phyloP scores from a whole-genome alignment of 768 basidiomycete species.

The Boletus patriciae region DNA sequence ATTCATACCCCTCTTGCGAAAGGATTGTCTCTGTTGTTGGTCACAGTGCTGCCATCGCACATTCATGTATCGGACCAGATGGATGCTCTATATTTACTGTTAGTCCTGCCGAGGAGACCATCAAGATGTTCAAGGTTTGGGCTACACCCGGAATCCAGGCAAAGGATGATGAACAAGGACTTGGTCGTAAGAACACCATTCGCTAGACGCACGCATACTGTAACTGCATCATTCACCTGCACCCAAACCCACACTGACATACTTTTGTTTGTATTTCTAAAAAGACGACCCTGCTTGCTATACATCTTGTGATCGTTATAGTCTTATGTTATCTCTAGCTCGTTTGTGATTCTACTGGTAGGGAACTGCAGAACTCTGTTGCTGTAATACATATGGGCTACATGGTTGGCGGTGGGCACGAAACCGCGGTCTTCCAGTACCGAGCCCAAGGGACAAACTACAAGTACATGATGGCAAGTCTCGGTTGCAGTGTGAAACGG shows the following conservation, averaged over 20 bases:
- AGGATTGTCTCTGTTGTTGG: conserved; percentile 55
- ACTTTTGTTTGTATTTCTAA: conserved; percentile 6
- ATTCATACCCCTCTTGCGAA: conserved; percentile 53
- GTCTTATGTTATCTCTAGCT: conserved; percentile 7
- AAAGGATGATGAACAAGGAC: conserved; percentile 22
- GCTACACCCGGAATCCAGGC: conserved; percentile 20
- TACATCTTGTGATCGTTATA: conserved; percentile 12
- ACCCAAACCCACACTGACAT: conserved; percentile 7
- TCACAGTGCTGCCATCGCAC: conserved; percentile 54
- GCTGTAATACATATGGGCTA: background rate
- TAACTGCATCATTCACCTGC: conserved; percentile 6
- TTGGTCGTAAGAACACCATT: conserved; percentile 26
- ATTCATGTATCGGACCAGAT: conserved; percentile 63
- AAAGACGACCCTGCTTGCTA: conserved; percentile 1
- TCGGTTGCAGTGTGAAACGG: background rate
- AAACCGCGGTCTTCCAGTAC: no score
- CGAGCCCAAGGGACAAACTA: no score
- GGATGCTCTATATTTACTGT: conserved; percentile 65
- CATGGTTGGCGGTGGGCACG: no score
- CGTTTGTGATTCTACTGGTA: background rate
- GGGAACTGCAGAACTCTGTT: background rate
- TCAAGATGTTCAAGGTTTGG: conserved; percentile 78
- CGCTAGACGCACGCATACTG: conserved; percentile 18
- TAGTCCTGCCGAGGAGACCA: conserved; percentile 62
- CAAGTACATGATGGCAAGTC: no score